phyloP scores from a whole-genome alignment of 768 basidiomycete species.

The Amanita pallidorosea region DNA sequence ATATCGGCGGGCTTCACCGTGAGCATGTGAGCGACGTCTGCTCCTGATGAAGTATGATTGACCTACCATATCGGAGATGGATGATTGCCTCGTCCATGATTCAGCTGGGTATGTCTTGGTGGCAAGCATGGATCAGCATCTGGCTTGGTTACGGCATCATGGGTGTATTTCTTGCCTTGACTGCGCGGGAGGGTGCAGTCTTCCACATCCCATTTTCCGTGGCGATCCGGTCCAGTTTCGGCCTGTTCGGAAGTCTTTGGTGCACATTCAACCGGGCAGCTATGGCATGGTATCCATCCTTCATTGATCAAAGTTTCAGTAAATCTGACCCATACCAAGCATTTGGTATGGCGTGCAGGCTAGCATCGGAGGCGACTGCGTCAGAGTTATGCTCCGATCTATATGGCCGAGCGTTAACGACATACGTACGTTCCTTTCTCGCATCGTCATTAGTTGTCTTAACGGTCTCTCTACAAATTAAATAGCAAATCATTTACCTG shows the following conservation, averaged over 20 bases:
- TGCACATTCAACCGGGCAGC: constrained; percentile 65
- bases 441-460: neutral
- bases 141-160: constrained; percentile 53
- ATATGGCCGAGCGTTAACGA: constrained; percentile 68
- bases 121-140: constrained; percentile 78
- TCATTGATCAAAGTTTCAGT: neutral
- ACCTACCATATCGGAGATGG: constrained; percentile 33
- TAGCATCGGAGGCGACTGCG: constrained; percentile 77
- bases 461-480: neutral
- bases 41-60: neutral
- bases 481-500: constrained; percentile 59
- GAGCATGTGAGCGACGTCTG: constrained; percentile 42
- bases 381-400: constrained; percentile 61
- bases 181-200: constrained; percentile 68
- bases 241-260: constrained; percentile 71
- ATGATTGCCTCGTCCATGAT: constrained; percentile 73
- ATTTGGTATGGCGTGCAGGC: constrained; percentile 75
- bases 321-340: constrained; percentile 16
- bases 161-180: constrained; percentile 64
- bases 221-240: constrained; percentile 67
- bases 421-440: constrained; percentile 35
- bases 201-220: constrained; percentile 71
- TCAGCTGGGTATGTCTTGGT: constrained; percentile 65
- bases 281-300: constrained; percentile 53
- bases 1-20: constrained; percentile 74